Conservation (phyloP, 2,329 filamentous ascomycete species). For the Penicillium sp. region DNA sequence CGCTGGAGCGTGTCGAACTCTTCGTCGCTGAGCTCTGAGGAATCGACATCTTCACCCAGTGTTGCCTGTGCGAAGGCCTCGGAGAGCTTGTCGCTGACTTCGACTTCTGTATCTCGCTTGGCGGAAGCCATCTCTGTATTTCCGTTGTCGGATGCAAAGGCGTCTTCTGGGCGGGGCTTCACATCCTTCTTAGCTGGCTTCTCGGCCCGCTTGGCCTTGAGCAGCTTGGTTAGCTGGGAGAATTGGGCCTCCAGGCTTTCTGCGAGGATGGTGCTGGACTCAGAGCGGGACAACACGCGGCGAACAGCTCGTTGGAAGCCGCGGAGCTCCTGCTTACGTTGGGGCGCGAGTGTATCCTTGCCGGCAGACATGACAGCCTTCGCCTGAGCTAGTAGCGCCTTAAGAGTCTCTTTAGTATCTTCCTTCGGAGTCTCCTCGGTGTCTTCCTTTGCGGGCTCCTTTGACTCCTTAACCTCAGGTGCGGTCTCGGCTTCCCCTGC, state of each 20-base stretch:
- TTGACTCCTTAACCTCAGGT: slow-evolving; percentile 24
- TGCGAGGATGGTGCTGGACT: slow-evolving; percentile 43
- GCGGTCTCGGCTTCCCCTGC: slow-evolving; percentile 29
- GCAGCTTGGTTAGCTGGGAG: slow-evolving; percentile 49
- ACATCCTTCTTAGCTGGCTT: slow-evolving; percentile 14
- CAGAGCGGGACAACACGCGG: slow-evolving; percentile 58
- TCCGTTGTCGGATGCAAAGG: slow-evolving; percentile 11
- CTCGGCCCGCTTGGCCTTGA: slow-evolving; percentile 43
- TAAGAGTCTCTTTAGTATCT: slow-evolving; percentile 50
- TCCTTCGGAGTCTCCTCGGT: slow-evolving; percentile 51
- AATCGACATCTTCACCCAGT: slow-evolving; percentile 36
- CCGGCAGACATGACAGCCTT: slow-evolving; percentile 58
- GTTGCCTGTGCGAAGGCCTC: slow-evolving; percentile 34
- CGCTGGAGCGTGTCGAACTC: slow-evolving; percentile 48
- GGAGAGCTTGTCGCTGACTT: slow-evolving; percentile 30
- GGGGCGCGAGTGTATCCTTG: slow-evolving; percentile 58
- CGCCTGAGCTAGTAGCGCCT: slow-evolving; percentile 55
- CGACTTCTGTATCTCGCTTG: slow-evolving; percentile 11
- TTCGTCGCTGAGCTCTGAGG: slow-evolving; percentile 49
- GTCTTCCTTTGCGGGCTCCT: slow-evolving; percentile 32
- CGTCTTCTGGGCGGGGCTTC: slow-evolving; percentile 1
- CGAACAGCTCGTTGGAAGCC: slow-evolving; percentile 66
- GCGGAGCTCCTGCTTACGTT: slow-evolving; percentile 73
- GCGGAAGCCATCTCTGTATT: slow-evolving; percentile 12
- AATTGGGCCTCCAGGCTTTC: slow-evolving; percentile 57